These are phyloP conservation scores for Acanthamoeba royreba DNA, from an alignment of 208 protist genomes.

Conservation along the genomic window DNA sequence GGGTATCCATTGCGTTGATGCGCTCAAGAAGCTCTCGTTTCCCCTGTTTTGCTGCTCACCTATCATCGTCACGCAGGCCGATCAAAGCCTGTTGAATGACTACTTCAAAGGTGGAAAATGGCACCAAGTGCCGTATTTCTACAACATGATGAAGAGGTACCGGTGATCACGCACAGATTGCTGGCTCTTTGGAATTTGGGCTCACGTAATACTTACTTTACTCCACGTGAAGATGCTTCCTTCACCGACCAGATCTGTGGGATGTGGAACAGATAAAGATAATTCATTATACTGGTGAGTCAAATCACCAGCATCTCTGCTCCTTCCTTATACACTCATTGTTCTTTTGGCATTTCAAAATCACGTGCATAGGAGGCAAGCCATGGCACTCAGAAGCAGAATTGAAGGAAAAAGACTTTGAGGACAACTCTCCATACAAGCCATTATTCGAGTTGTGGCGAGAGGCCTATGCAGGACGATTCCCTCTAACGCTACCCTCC, in stretches of 20 bases:
- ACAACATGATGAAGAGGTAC: constrained; percentile 27
- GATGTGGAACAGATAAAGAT: not conserved
- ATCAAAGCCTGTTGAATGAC: constrained; percentile 13
- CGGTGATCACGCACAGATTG: no score
- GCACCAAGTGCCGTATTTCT: not conserved
- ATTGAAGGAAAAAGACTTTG: constrained; percentile 9
- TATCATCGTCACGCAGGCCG: not conserved
- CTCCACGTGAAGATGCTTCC: no score
- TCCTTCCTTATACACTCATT: not conserved
- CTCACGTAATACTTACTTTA: not conserved
- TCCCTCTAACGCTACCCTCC: no score
- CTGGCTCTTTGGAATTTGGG: no score
- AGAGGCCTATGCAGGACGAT: not conserved
- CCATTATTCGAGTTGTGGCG: not conserved
- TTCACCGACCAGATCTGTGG: not conserved
- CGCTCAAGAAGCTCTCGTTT: no score
- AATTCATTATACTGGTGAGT: not conserved
- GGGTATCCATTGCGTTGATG: not conserved
- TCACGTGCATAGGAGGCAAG: no score
- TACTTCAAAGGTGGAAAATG: not conserved
- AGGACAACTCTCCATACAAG: constrained; percentile 7
- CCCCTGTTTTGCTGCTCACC: no score
- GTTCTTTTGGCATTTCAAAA: no score
- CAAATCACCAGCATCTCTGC: not conserved
- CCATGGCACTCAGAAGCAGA: not conserved